A percentile compares a stretch with the other conserved stretches of the same genome.
phyloP scores from a whole-genome alignment of 2,329 filamentous ascomycete genomes.

The Orbilia quercus region DNA sequence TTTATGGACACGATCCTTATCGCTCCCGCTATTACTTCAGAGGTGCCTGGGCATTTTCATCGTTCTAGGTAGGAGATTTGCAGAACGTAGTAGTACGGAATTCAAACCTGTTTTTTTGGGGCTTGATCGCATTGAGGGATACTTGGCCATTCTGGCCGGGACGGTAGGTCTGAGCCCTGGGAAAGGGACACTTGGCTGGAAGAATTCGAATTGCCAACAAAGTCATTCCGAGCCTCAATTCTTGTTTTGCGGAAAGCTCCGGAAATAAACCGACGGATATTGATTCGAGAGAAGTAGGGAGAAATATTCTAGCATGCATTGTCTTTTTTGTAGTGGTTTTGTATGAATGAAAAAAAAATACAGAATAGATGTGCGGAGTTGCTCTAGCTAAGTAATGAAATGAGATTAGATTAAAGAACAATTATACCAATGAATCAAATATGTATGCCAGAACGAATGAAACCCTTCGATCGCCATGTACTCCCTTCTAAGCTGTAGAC shows the following conservation, averaged over 20 bases:
- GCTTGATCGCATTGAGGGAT: conserved; percentile 15
- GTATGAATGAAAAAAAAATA: too few species aligned
- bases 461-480: conserved; percentile 19
- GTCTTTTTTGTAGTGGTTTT: conserved; percentile 3
- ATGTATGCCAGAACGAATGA: conserved; percentile 6
- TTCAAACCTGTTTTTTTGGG: conserved; percentile 50
- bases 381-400: background rate
- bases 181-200: conserved; percentile 25
- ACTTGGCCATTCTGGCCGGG: conserved; percentile 36
- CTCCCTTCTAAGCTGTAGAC: conserved; percentile 37
- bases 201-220: conserved; percentile 11
- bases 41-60: conserved; percentile 30
- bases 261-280: conserved; percentile 10
- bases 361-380: too few species aligned
- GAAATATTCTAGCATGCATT: background rate
- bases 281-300: conserved; percentile 8
- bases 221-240: conserved; percentile 10
- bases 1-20: conserved; percentile 37
- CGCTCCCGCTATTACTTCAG: conserved; percentile 46
- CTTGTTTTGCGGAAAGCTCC: conserved; percentile 14
- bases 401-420: background rate
- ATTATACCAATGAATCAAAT: conserved; percentile 15
- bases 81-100: background rate
- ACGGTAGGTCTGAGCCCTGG: conserved; percentile 50
- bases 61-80: conserved; percentile 43